Percentiles rank a stretch among this genome's conserved stretches.
phyloP scores from a whole-genome alignment of 2,329 filamentous ascomycete species.

The Falciphora oryzae region DNA sequence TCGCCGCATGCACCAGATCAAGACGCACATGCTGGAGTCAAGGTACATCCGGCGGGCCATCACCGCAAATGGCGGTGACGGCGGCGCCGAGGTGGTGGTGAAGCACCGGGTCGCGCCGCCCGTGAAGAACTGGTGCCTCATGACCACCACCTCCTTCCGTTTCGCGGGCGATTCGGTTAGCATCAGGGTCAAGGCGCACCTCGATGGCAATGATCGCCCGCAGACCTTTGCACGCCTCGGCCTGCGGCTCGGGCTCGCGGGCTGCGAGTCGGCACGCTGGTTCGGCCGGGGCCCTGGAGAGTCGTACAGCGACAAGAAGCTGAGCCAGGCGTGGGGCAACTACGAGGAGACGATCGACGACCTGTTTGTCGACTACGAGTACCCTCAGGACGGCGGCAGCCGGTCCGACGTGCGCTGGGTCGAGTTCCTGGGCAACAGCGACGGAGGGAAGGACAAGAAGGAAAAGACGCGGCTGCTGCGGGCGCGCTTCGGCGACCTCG shows the following conservation, averaged over 20 bases:
- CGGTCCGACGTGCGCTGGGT: conserved; percentile 59
- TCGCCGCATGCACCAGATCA: conserved; percentile 35
- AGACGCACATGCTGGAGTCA: conserved; percentile 33
- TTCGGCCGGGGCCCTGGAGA: conserved; percentile 63
- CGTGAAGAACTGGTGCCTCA: conserved; percentile 54
- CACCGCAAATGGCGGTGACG: conserved; percentile 17
- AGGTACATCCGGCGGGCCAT: conserved; percentile 24
- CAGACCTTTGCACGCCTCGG: conserved; percentile 59
- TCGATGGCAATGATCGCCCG: conserved; percentile 43
- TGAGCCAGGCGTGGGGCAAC: conserved; percentile 51
- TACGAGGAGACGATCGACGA: conserved; percentile 42
- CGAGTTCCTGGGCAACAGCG: conserved; percentile 31
- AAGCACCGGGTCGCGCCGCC: conserved; percentile 54
- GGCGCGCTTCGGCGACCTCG: conserved; percentile 35
- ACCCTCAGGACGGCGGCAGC: conserved; percentile 63
- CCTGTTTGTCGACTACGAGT: conserved; percentile 58
- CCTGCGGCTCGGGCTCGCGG: conserved; percentile 40
- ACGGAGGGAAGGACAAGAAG: conserved; percentile 18
- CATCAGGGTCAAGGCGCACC: conserved; percentile 43
- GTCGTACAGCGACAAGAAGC: conserved; percentile 61
- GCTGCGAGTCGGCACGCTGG: conserved; percentile 45
- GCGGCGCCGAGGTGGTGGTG: conserved; percentile 37
- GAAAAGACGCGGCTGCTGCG: conserved; percentile 29
- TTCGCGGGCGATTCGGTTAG: conserved; percentile 43
- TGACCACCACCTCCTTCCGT: conserved; percentile 46